Evolutionary conservation across 768 basidiomycete genomes (phyloP).

Genomic region (Suillus subaureus): DNA sequence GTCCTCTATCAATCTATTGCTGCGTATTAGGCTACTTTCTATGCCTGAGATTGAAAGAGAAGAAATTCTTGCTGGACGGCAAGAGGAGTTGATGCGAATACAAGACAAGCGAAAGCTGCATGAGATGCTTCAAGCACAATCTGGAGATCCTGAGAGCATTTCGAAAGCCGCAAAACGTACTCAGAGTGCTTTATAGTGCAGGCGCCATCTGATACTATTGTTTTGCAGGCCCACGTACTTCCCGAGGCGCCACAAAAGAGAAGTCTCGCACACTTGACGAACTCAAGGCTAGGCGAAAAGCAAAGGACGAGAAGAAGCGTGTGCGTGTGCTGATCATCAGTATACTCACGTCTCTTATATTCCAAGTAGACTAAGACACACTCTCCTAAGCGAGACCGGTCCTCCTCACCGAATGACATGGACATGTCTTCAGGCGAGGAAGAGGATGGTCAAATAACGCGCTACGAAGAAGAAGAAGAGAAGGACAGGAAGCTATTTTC

Average conservation of each 20-base stretch:
- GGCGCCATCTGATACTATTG: constrained; percentile 14
- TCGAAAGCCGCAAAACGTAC: constrained; percentile 78
- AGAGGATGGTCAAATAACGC: constrained; percentile 75
- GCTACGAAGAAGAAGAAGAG: constrained; percentile 74
- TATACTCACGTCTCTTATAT: constrained; percentile 15
- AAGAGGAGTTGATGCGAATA: constrained; percentile 78
- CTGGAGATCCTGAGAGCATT: constrained; percentile 57
- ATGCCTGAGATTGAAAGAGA: constrained; percentile 92
- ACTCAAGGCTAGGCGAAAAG: constrained; percentile 83
- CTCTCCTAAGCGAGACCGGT: constrained; percentile 70
- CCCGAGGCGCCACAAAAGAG: constrained; percentile 76
- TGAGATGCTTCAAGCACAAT: constrained; percentile 71
- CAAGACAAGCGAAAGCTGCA: constrained; percentile 73
- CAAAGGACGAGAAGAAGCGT: constrained; percentile 86
- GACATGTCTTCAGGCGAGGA: constrained; percentile 81
- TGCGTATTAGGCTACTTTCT: constrained; percentile 59
- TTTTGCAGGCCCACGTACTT: constrained; percentile 67
- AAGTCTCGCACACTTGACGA: constrained; percentile 80
- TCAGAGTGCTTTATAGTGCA: constrained; percentile 27
- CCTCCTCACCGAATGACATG: constrained; percentile 84
- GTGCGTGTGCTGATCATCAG: constrained; percentile 43
- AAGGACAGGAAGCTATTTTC: constrained; percentile 54
- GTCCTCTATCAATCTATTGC: constrained; percentile 12
- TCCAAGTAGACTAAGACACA: constrained; percentile 45
- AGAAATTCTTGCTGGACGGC: constrained; percentile 75